Percentiles rank a stretch among this genome's conserved stretches.
phyloP scores from a whole-genome alignment of 1,139 yeast genomes.

The Hemisphaericaspora subhashii region DNA sequence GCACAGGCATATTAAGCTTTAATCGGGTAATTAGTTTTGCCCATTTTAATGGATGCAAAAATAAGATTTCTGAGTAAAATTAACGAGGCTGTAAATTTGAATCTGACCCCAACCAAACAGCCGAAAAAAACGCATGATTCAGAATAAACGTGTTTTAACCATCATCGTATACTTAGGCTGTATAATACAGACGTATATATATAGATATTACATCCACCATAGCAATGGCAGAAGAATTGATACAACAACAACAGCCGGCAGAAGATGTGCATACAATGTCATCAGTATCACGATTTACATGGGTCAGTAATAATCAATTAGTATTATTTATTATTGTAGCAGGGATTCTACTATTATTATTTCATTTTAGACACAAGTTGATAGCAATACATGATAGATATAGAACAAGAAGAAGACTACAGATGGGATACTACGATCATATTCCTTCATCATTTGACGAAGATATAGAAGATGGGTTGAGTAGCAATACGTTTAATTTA shows the following conservation, averaged over 20 bases:
- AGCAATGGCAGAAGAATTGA: neutral
- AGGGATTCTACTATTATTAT: constrained; percentile 11
- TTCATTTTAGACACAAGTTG: constrained; percentile 27
- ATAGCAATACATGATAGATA: constrained; percentile 26
- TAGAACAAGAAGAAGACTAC: constrained; percentile 23
- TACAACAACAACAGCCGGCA: neutral
- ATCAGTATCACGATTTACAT: neutral
- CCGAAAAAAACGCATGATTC: too few relatives aligned
- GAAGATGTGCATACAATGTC: neutral
- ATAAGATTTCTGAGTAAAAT: too few relatives aligned
- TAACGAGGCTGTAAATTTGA: too few relatives aligned
- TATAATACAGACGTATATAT: too few relatives aligned
- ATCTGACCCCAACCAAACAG: too few relatives aligned
- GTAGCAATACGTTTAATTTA: constrained; percentile 61
- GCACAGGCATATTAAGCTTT: too few relatives aligned
- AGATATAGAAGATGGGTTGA: constrained; percentile 67
- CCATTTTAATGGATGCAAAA: too few relatives aligned
- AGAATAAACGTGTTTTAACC: too few relatives aligned
- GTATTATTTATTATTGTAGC: neutral
- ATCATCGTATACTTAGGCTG: too few relatives aligned
- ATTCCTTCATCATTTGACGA: constrained; percentile 43
- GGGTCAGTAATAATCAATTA: neutral
- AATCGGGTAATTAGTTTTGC: too few relatives aligned
- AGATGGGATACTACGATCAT: constrained; percentile 17
- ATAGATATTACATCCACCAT: neutral